A percentile compares a stretch with the other conserved stretches of the same genome.
phyloP scores from a whole-genome alignment of 495 filamentous ascomycete genomes.

The Halenospora varia region DNA sequence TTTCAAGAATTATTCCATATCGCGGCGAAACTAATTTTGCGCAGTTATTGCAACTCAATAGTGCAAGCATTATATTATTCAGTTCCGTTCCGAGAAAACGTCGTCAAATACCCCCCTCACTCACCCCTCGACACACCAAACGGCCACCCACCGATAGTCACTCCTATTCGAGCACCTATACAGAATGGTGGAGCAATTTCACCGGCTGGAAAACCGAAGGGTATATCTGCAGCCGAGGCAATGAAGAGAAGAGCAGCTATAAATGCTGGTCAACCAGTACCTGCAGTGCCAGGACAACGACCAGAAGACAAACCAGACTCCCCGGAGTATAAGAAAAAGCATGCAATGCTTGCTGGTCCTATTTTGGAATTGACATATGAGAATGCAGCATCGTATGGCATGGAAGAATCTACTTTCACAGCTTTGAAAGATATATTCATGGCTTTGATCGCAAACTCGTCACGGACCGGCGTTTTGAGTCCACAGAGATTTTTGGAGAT shows the following conservation, averaged over 20 bases:
- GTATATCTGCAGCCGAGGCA: slow-evolving; percentile 31
- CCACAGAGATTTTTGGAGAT: slow-evolving; percentile 92
- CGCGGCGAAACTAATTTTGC: slow-evolving; percentile 15
- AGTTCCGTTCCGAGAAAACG: slow-evolving; percentile 88
- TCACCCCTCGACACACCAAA: slow-evolving; percentile 42
- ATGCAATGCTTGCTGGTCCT: slow-evolving; percentile 81
- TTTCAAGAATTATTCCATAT: slow-evolving; percentile 25
- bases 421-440: slow-evolving; percentile 96
- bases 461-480: slow-evolving; percentile 85
- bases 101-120: slow-evolving; percentile 81
- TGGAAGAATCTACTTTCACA: slow-evolving; percentile 92
- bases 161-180: slow-evolving; percentile 30
- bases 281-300: slow-evolving; percentile 33
- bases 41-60: slow-evolving; percentile 95
- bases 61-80: slow-evolving; percentile 96
- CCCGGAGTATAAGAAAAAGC: slow-evolving; percentile 95
- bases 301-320: slow-evolving; percentile 76
- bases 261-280: slow-evolving; percentile 33
- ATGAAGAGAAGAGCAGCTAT: slow-evolving; percentile 42
- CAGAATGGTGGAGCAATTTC: slow-evolving; percentile 42
- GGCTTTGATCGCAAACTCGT: slow-evolving; percentile 74
- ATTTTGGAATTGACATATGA: slow-evolving; percentile 77
- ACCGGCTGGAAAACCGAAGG: slow-evolving; percentile 42
- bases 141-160: slow-evolving; percentile 38
- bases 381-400: slow-evolving; percentile 76